A percentile compares a stretch with the other conserved stretches of the same genome.
phyloP scores from a whole-genome alignment of 148 eudicot genomes.

The Amaranthus cruentus region DNA sequence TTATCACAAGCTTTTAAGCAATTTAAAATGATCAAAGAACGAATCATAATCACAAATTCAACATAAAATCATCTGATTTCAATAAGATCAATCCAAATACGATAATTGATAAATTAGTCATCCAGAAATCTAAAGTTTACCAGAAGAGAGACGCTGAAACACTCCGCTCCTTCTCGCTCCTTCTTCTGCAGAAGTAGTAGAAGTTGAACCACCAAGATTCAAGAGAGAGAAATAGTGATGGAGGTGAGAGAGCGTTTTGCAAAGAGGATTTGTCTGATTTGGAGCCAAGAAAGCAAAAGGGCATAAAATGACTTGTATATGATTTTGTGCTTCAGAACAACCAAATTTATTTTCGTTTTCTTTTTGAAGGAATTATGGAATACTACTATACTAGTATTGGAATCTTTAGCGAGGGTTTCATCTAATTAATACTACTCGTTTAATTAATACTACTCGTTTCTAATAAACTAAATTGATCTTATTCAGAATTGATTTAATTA shows the following conservation, averaged over 20 bases:
- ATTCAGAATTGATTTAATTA: too few species aligned
- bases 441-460: too few species aligned
- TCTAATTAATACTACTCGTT: background rate
- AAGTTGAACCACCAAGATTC: background rate
- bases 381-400: background rate
- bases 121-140: background rate
- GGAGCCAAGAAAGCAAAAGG: conserved; percentile 9
- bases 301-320: conserved; percentile 22
- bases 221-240: conserved; percentile 11
- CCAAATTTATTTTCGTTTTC: background rate
- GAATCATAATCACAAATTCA: conserved; percentile 8
- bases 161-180: background rate
- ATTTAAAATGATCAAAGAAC: conserved; percentile 7
- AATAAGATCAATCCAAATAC: too few species aligned
- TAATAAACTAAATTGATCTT: too few species aligned
- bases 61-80: background rate
- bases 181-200: background rate
- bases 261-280: conserved; percentile 41
- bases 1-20: conserved; percentile 1
- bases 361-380: background rate
- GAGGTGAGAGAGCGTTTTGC: conserved; percentile 3
- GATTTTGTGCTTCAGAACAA: conserved; percentile 28
- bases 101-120: background rate
- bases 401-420: conserved; percentile 8
- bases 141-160: conserved; percentile 12